Evolutionary conservation across 2,329 filamentous ascomycete genomes (phyloP), one percentile per base, ranked within the genome.

Genomic region (Aspergillus sp.): DNA sequence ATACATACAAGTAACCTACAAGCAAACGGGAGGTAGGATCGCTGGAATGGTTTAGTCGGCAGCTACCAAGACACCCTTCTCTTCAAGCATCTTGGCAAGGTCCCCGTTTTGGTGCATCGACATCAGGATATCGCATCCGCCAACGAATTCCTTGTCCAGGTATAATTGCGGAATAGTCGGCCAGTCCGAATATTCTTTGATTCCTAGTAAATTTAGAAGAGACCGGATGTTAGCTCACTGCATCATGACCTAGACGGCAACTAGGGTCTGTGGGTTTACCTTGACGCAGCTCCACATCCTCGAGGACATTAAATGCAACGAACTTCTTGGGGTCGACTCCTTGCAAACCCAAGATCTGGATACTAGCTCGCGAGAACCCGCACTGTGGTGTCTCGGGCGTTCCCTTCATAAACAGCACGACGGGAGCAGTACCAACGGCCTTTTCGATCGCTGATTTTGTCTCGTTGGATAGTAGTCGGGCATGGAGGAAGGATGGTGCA

Each of bases 131-230:
- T 98, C 93, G 66, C 90, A 96, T n/a, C 93, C 93, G 46, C 93
- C 93, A 41, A 98, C 77, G 65, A 98, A 98, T 67, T 98, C 91
- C 73, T 91, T 91, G 53, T 94, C 82, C 44, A 98, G 77, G 70
- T 97, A 98, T 12, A 98, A 78, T 70, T 98, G 93, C 5, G 93
- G 93, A 65, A 98, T 97, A 19, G 93, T 98, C 9, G 93, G 93
- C 93, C 93, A 98, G 66, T 97, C 93, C 1, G 90, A 95, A 76
- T 93, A 98, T 72, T 98, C 91, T 73, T 98, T 98, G 74, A 98
- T 95, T 44, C 93, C 91, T 90, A 55, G 40, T 49, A 10, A 48
- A 41, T 7, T 42, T 40, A 42, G 42, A 27, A 46, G 8, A 45
- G 6, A 38, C 19, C 19, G 19, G 27, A 8, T 6, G 9, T 39